A percentile compares a stretch with the other conserved stretches of the same genome.
phyloP scores from a whole-genome alignment of 164 flowering plant species.

The Vitis amurensis region DNA sequence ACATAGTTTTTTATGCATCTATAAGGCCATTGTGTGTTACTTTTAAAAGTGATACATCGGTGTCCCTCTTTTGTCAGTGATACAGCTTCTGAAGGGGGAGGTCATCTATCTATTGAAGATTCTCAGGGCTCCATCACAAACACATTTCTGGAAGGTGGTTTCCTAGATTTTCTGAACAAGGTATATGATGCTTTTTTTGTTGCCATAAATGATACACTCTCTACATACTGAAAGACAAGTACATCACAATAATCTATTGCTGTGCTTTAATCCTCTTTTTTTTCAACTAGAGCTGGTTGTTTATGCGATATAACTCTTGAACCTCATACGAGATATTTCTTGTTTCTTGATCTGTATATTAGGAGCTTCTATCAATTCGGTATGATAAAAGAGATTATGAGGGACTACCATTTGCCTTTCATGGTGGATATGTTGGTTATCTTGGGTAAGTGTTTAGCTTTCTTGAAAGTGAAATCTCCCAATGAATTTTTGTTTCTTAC shows the following conservation, averaged over 20 bases:
- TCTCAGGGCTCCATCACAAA: constrained; percentile 48
- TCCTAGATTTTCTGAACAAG: constrained; percentile 80
- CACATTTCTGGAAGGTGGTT: constrained; percentile 63
- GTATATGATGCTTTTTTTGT: constrained; percentile 33
- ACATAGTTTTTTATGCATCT: too few relatives aligned
- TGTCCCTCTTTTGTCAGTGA: constrained; percentile 33
- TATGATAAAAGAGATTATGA: constrained; percentile 67
- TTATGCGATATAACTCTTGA: too few relatives aligned
- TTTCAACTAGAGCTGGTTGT: too few relatives aligned
- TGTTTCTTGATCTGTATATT: constrained; percentile 3
- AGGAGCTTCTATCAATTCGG: constrained; percentile 78
- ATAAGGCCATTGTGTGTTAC: too few relatives aligned
- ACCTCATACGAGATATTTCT: too few relatives aligned
- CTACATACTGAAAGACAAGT: too few relatives aligned
- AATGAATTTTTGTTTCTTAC: too few relatives aligned
- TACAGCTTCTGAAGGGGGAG: constrained; percentile 39
- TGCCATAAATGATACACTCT: not conserved
- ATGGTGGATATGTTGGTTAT: constrained; percentile 91
- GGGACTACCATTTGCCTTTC: constrained; percentile 90
- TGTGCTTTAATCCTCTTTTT: too few relatives aligned
- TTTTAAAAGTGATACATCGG: too few relatives aligned
- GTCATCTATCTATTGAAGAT: constrained; percentile 65
- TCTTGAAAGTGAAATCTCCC: not conserved
- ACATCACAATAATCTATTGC: too few relatives aligned
- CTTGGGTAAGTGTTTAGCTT: constrained; percentile 60